These are phyloP conservation scores for Phytophthora foliorum DNA, from an alignment of 352 stramenopile species.

Conservation along the genomic window DNA sequence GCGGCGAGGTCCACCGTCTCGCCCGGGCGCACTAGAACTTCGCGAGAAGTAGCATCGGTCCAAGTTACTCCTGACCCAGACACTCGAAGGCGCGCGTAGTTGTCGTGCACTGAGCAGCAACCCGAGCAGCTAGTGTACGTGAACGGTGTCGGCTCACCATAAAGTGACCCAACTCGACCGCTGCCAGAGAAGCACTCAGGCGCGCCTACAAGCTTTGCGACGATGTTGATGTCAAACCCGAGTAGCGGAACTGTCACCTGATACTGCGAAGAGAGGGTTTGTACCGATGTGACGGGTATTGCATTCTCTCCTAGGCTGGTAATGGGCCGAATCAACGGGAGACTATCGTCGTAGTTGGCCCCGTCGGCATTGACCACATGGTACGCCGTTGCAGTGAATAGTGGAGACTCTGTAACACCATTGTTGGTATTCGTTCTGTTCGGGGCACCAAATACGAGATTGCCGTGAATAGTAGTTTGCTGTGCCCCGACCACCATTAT, in stretches of 20 bases:
- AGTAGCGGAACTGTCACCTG: slow-evolving; percentile 45
- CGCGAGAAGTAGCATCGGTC: slow-evolving; percentile 44
- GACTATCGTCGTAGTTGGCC: slow-evolving; percentile 31
- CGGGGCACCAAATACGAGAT: slow-evolving; percentile 69
- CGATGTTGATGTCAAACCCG: slow-evolving; percentile 65
- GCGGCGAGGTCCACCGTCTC: slow-evolving; percentile 61
- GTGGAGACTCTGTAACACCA: neutral
- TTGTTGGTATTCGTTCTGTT: slow-evolving; percentile 14
- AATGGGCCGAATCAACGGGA: slow-evolving; percentile 47
- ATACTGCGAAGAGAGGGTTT: slow-evolving; percentile 49
- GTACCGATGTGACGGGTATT: slow-evolving; percentile 44
- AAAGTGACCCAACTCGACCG: slow-evolving; percentile 61
- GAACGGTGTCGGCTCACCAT: slow-evolving; percentile 55
- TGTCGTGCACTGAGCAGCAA: slow-evolving; percentile 72
- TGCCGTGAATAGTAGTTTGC: slow-evolving; percentile 59
- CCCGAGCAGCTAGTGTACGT: slow-evolving; percentile 70
- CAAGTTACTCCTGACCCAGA: slow-evolving; percentile 40
- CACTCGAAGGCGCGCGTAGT: slow-evolving; percentile 59
- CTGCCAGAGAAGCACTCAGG: slow-evolving; percentile 65
- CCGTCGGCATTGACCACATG: slow-evolving; percentile 58
- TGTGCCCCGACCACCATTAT: slow-evolving; percentile 63
- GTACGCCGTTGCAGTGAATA: slow-evolving; percentile 41
- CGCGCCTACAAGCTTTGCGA: slow-evolving; percentile 76
- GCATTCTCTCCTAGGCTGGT: slow-evolving; percentile 34
- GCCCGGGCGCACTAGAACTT: slow-evolving; percentile 53